phyloP scores from a whole-genome alignment of 2,329 filamentous ascomycete genomes.

The Diaporthe vexans region DNA sequence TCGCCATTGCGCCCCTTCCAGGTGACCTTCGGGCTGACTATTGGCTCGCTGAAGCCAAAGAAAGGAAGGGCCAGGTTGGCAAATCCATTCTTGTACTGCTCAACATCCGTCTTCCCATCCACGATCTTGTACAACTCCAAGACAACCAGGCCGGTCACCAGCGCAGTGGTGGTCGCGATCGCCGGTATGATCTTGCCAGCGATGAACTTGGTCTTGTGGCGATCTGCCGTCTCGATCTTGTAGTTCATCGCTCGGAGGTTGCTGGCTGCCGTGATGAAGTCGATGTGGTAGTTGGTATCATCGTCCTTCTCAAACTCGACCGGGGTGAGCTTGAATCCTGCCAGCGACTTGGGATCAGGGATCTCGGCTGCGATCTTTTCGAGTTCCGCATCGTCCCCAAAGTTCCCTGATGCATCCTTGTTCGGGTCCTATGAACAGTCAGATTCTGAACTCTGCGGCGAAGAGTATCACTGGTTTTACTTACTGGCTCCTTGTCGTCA shows the following conservation, averaged over 20 bases:
- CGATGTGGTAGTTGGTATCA: slow-evolving; percentile 97
- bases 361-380: slow-evolving; percentile 79
- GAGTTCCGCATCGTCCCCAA: slow-evolving; percentile 83
- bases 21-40: slow-evolving; percentile 91
- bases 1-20: slow-evolving; percentile 85
- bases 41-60: slow-evolving; percentile 98
- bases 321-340: slow-evolving; percentile 89
- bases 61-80: slow-evolving; percentile 96
- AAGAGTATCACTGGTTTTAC: slow-evolving; percentile 47
- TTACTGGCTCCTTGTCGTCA: slow-evolving; percentile 89
- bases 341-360: slow-evolving; percentile 83
- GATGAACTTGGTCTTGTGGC: slow-evolving; percentile 99
- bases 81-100: slow-evolving; percentile 99
- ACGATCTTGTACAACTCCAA: slow-evolving; percentile 97
- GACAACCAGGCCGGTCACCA: slow-evolving; percentile 93
- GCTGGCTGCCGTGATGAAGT: slow-evolving; percentile 98
- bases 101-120: slow-evolving; percentile 95
- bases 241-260: slow-evolving; percentile 98
- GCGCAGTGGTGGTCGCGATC: slow-evolving; percentile 95
- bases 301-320: slow-evolving; percentile 99
- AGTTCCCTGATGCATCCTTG: slow-evolving; percentile 66
- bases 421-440: slow-evolving; percentile 78
- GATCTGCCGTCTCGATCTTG: slow-evolving; percentile 92
- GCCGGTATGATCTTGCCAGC: slow-evolving; percentile 99
- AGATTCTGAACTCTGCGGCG: slow-evolving; percentile 4